phyloP scores from a whole-genome alignment of 2,329 filamentous ascomycete genomes.

The Xylaria digitata region DNA sequence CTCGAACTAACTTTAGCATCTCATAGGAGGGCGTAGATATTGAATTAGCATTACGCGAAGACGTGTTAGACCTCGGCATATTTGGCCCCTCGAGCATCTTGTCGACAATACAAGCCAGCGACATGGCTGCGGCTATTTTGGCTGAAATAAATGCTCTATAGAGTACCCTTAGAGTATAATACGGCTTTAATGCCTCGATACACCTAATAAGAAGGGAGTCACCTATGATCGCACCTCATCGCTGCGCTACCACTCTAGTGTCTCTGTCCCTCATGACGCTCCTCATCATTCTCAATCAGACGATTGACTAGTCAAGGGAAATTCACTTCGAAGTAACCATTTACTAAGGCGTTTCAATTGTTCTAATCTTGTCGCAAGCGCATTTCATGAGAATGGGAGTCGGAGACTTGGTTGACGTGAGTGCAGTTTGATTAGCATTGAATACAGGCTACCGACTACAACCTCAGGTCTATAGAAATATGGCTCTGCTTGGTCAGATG shows the following conservation, averaged over 20 bases:
- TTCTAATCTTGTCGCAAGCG: background rate
- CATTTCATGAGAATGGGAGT: background rate
- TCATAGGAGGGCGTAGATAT: slow-evolving; percentile 48
- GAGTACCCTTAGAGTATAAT: background rate
- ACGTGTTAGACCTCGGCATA: slow-evolving; percentile 47
- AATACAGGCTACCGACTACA: background rate
- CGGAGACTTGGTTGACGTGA: background rate
- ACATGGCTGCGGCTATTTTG: slow-evolving; percentile 40
- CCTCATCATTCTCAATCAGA: background rate
- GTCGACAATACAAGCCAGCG: slow-evolving; percentile 34
- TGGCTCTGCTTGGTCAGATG: background rate
- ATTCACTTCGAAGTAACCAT: too few relatives aligned
- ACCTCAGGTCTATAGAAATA: too few relatives aligned
- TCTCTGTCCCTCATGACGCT: too few relatives aligned
- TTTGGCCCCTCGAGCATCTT: slow-evolving; percentile 42
- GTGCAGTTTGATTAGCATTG: too few relatives aligned
- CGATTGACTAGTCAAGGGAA: background rate
- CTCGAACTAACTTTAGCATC: slow-evolving; percentile 22
- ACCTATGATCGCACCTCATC: background rate
- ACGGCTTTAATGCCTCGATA: background rate
- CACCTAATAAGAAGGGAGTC: background rate
- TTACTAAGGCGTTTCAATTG: background rate
- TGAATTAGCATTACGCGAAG: slow-evolving; percentile 44
- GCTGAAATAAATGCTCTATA: slow-evolving; percentile 35
- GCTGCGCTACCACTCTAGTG: too few relatives aligned